Conservation (phyloP, 768 basidiomycete species). For the Agrocybe praecox region DNA sequence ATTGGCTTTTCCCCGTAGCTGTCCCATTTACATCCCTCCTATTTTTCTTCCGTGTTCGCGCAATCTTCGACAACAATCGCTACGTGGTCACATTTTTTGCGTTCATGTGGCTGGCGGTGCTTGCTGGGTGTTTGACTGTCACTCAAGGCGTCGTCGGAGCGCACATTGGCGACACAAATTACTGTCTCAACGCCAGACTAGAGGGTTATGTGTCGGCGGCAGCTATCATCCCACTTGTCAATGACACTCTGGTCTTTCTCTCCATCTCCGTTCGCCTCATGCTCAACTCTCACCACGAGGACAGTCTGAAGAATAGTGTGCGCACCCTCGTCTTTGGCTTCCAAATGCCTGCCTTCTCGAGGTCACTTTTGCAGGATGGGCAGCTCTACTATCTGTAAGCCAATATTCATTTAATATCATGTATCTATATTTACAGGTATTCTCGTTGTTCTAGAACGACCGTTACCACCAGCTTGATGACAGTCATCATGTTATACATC, state of each 20-base stretch:
- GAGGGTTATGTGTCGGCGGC: conserved; percentile 13
- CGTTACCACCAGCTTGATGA: conserved; percentile 26
- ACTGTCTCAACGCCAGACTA: conserved; percentile 21
- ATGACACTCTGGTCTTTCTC: conserved; percentile 35
- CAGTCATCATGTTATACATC: conserved; percentile 7
- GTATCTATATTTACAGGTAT: neutral
- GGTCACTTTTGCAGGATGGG: conserved; percentile 27
- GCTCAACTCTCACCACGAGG: conserved; percentile 11
- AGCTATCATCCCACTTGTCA: conserved; percentile 21
- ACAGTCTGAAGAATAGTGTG: conserved; percentile 8
- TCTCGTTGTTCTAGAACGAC: neutral
- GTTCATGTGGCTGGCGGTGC: conserved; percentile 29
- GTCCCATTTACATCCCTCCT: conserved; percentile 24
- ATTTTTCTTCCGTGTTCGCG: conserved; percentile 29
- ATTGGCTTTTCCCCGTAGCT: conserved; percentile 21
- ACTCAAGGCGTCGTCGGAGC: conserved; percentile 21
- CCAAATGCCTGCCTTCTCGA: conserved; percentile 25
- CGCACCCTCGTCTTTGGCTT: conserved; percentile 20
- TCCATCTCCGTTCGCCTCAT: conserved; percentile 32
- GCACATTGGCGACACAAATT: conserved; percentile 22
- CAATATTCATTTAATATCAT: neutral
- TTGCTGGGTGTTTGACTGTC: conserved; percentile 25
- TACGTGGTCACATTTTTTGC: conserved; percentile 25
- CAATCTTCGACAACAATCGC: conserved; percentile 24
- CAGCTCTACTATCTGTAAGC: conserved; percentile 30